These are phyloP conservation scores for Suhomyces wounanorum DNA, from an alignment of 1,139 yeast genomes.

Conservation along the genomic window DNA sequence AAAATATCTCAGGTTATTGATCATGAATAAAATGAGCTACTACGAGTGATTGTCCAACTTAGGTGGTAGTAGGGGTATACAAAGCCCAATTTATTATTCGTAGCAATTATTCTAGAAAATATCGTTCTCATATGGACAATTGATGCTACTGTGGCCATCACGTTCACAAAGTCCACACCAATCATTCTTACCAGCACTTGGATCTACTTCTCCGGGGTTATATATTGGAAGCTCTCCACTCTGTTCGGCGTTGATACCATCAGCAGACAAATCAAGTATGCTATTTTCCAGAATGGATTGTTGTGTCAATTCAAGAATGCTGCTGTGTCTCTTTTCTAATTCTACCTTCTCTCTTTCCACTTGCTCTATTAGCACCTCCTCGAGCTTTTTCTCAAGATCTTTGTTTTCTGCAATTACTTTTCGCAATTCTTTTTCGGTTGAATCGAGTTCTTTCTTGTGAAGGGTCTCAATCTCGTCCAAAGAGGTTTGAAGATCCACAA, in stretches of 20 bases:
- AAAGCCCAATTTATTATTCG: not conserved
- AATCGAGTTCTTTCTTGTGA: constrained; percentile 34
- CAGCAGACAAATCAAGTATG: not conserved
- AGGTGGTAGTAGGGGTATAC: too few species aligned
- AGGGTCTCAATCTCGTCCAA: constrained; percentile 27
- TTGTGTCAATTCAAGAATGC: not conserved
- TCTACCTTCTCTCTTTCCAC: constrained; percentile 17
- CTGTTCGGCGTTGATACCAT: constrained; percentile 15
- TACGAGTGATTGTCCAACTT: too few species aligned
- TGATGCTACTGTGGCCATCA: constrained; percentile 81
- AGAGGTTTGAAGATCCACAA: constrained; percentile 26
- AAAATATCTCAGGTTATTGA: too few species aligned
- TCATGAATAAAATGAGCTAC: too few species aligned
- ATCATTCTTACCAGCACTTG: constrained; percentile 69
- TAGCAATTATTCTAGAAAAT: constrained; percentile 30
- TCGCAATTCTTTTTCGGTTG: constrained; percentile 31
- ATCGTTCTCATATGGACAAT: constrained; percentile 83
- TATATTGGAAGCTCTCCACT: constrained; percentile 44
- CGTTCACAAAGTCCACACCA: constrained; percentile 96
- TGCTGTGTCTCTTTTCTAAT: not conserved
- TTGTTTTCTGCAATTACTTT: constrained; percentile 24
- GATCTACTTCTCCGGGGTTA: constrained; percentile 57
- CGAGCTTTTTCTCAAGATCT: constrained; percentile 21
- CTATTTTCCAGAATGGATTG: not conserved
- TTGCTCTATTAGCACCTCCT: constrained; percentile 17